Evolutionary conservation across 192 early-diverging fungal species (phyloP).

Genomic region (Backusella tuberculispora): DNA sequence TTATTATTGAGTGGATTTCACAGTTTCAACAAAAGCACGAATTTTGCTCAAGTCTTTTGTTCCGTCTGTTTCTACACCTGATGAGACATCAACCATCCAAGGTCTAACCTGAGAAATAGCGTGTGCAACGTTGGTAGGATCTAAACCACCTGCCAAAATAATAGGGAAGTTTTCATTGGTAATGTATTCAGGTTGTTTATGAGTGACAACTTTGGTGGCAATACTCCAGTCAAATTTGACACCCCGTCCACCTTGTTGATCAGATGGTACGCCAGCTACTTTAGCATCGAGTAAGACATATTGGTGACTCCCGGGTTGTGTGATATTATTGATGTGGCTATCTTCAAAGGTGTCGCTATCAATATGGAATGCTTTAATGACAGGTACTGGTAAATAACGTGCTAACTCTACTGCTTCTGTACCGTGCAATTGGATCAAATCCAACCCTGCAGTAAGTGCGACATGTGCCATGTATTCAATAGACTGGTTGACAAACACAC

Average conservation of each 20-base stretch:
- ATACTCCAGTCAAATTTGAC: conserved; percentile 87
- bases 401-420: conserved; percentile 69
- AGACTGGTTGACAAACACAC: conserved; percentile 91
- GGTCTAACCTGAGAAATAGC: conserved; percentile 73
- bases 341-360: conserved; percentile 54
- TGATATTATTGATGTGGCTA: conserved; percentile 40
- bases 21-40: conserved; percentile 66
- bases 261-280: conserved; percentile 46
- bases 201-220: conserved; percentile 56
- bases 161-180: conserved; percentile 59
- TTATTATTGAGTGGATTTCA: conserved; percentile 46
- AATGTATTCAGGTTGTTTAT: conserved; percentile 6
- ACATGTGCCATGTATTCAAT: conserved; percentile 75
- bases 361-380: conserved; percentile 91
- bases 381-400: conserved; percentile 74
- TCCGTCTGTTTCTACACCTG: conserved; percentile 86
- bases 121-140: conserved; percentile 76
- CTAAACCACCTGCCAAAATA: conserved; percentile 90
- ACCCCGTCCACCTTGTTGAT: conserved; percentile 80
- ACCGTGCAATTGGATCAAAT: conserved; percentile 95
- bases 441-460: conserved; percentile 69
- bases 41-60: conserved; percentile 83
- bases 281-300: conserved; percentile 69
- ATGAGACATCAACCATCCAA: conserved; percentile 92
- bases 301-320: conserved; percentile 57